Percentiles rank a stretch among this genome's conserved stretches.
These are phyloP conservation scores for Aureobasidium sp. DNA, from an alignment of 2,329 filamentous ascomycete genomes.

Conservation along the genomic window DNA sequence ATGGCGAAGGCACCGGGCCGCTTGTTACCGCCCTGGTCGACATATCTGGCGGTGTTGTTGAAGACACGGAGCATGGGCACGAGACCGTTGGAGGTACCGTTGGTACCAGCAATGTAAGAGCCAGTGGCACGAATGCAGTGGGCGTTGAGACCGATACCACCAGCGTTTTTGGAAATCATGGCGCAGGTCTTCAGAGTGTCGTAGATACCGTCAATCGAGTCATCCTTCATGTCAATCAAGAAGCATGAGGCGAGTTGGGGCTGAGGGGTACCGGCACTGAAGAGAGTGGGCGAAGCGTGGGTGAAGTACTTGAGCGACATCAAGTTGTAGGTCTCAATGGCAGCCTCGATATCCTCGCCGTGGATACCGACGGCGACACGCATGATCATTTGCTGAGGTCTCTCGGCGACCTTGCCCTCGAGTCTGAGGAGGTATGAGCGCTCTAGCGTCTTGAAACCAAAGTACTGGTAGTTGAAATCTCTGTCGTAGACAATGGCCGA, in stretches of 20 bases:
- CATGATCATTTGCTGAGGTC: constrained; percentile 99
- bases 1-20: constrained; percentile 96
- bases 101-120: constrained; percentile 96
- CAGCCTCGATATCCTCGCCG: constrained; percentile 87
- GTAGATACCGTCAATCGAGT: constrained; percentile 98
- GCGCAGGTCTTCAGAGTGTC: constrained; percentile 98
- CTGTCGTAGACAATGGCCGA: constrained; percentile 98
- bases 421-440: constrained; percentile 95
- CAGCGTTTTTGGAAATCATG: constrained; percentile 99
- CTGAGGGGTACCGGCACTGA: constrained; percentile 93
- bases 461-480: constrained; percentile 99
- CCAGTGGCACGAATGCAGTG: constrained; percentile 96
- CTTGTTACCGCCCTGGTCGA: constrained; percentile 99
- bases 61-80: constrained; percentile 97
- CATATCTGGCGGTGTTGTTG: constrained; percentile 98
- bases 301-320: constrained; percentile 99
- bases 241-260: constrained; percentile 97
- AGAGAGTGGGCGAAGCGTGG: constrained; percentile 93
- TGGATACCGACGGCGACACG: constrained; percentile 96
- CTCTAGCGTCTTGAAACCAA: constrained; percentile 98
- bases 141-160: constrained; percentile 92
- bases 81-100: constrained; percentile 95
- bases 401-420: constrained; percentile 90
- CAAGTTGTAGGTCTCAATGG: constrained; percentile 95
- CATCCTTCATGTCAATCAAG: constrained; percentile 98